A percentile compares a stretch with the other conserved stretches of the same genome.
Evolutionary conservation across 2,329 filamentous ascomycete species (phyloP).

Genomic region (Diaporthe longicolla): DNA sequence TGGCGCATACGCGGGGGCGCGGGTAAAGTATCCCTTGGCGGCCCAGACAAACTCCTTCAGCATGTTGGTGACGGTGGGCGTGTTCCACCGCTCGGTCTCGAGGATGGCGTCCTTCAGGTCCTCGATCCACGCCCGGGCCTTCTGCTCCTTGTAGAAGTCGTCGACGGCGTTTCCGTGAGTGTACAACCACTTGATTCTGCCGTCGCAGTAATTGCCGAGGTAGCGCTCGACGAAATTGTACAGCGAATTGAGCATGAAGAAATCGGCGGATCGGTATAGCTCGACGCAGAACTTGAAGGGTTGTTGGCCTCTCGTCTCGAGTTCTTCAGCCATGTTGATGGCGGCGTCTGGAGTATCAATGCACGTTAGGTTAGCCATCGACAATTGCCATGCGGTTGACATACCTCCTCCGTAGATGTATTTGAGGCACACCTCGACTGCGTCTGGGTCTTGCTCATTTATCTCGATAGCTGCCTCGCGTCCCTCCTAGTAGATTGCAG

Average conservation of each 20-base stretch:
- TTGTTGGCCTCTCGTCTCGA: too few species aligned
- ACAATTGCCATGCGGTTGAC: neutral
- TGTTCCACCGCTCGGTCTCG: neutral
- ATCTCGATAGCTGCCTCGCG: neutral
- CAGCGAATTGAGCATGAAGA: neutral
- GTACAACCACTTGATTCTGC: neutral
- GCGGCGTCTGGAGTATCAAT: neutral
- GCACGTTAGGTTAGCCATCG: neutral
- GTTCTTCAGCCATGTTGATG: neutral
- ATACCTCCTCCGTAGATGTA: constrained; percentile 11
- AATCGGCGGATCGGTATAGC: neutral
- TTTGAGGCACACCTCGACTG: neutral
- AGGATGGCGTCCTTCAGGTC: neutral
- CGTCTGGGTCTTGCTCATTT: neutral
- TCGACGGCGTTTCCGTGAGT: accelerated
- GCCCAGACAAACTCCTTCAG: constrained; percentile 9
- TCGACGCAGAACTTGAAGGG: neutral
- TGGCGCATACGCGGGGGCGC: accelerated
- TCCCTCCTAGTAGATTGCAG: neutral
- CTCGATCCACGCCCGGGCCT: neutral
- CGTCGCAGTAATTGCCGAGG: neutral
- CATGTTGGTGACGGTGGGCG: neutral
- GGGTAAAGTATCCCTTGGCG: accelerated
- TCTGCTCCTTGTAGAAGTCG: too few species aligned
- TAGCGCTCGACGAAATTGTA: neutral